Percentiles rank a stretch among this genome's conserved stretches.
phyloP scores from a whole-genome alignment of 805 yeast species.

The Sungouiella thailandica region DNA sequence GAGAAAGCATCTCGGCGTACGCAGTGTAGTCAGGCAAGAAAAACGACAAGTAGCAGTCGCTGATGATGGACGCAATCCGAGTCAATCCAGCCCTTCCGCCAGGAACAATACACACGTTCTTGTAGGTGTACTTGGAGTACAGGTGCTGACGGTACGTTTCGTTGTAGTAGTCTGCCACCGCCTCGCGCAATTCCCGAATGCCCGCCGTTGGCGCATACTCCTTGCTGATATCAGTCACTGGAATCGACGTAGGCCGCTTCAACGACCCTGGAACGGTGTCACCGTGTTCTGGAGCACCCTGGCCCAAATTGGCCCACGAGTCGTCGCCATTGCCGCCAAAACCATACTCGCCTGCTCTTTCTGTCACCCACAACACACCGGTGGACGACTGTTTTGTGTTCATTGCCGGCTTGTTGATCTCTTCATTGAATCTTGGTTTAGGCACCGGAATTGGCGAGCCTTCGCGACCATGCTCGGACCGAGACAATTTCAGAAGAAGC shows the following conservation, averaged over 20 bases:
- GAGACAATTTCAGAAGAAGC: slow-evolving; percentile 26
- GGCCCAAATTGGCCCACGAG: slow-evolving; percentile 58
- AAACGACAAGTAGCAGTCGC: slow-evolving; percentile 55
- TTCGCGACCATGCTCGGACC: slow-evolving; percentile 32
- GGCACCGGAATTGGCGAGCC: slow-evolving; percentile 49
- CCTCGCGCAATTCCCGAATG: slow-evolving; percentile 47
- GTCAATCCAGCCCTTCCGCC: slow-evolving; percentile 63
- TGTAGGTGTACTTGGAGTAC: slow-evolving; percentile 51
- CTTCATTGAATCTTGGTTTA: slow-evolving; percentile 39
- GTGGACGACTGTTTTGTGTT: slow-evolving; percentile 56
- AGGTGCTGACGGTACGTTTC: slow-evolving; percentile 46
- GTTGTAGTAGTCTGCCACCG: slow-evolving; percentile 55
- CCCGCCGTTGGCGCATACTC: slow-evolving; percentile 63
- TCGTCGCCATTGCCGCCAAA: slow-evolving; percentile 33
- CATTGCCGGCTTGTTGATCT: slow-evolving; percentile 50
- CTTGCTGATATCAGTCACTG: slow-evolving; percentile 43
- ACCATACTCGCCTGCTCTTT: slow-evolving; percentile 55
- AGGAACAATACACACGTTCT: slow-evolving; percentile 59
- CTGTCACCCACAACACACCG: slow-evolving; percentile 63
- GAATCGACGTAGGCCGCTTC: slow-evolving; percentile 44
- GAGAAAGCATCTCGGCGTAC: slow-evolving; percentile 58
- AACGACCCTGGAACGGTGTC: slow-evolving; percentile 54
- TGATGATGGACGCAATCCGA: slow-evolving; percentile 55
- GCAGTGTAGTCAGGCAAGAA: slow-evolving; percentile 63
- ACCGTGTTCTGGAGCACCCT: slow-evolving; percentile 63